These are phyloP conservation scores for Phoma sp. DNA, from an alignment of 2,329 filamentous ascomycete species.

Conservation along the genomic window DNA sequence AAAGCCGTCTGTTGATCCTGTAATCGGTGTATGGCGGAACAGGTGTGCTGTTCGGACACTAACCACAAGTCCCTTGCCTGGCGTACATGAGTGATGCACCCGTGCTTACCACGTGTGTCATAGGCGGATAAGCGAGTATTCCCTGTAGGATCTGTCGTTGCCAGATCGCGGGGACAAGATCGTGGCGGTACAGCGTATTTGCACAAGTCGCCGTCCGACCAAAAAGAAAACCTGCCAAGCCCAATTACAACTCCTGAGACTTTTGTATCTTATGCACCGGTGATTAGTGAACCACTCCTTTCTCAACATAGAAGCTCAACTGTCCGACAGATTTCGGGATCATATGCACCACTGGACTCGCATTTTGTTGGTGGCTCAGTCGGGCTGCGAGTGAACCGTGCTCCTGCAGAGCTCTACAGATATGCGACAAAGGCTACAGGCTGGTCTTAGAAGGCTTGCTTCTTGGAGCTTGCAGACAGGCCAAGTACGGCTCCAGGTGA, in stretches of 20 bases:
- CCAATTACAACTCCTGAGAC: not conserved
- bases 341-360: not conserved
- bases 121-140: constrained; percentile 16
- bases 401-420: not conserved
- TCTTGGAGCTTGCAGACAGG: too few species aligned
- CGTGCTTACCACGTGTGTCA: constrained; percentile 18
- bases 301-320: not conserved
- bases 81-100: constrained; percentile 5
- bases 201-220: constrained; percentile 14
- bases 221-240: constrained; percentile 18
- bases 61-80: constrained; percentile 14
- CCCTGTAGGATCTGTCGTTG: constrained; percentile 16
- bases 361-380: not conserved
- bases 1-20: constrained; percentile 7
- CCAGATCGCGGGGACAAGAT: constrained; percentile 23
- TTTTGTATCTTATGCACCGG: not conserved
- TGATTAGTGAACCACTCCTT: constrained; percentile 2
- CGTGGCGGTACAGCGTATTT: constrained; percentile 20
- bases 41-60: constrained; percentile 7
- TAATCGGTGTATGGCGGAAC: constrained; percentile 16
- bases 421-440: not conserved
- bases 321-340: not conserved
- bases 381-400: not conserved
- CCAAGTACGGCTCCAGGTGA: not conserved
- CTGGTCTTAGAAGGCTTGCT: not conserved